These are phyloP conservation scores for Salix suchowensis DNA, from an alignment of 345 rosid genomes.

Conservation along the genomic window DNA sequence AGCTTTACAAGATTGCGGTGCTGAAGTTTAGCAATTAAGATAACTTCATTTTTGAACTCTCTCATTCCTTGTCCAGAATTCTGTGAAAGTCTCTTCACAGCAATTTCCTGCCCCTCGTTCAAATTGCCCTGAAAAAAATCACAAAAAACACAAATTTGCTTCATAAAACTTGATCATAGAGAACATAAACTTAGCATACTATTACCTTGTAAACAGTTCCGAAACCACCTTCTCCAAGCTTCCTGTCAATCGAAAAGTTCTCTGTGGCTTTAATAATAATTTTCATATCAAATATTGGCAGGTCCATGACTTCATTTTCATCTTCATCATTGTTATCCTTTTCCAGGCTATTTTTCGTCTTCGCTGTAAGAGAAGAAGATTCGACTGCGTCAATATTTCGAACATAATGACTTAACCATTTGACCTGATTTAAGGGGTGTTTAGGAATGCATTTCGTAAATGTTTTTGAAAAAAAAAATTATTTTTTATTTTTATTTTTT, in stretches of 20 bases:
- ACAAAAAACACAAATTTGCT: background rate
- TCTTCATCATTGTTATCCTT: background rate
- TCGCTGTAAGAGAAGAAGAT: background rate
- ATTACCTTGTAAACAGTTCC: background rate
- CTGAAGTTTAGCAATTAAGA: constrained; percentile 43
- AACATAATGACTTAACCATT: background rate
- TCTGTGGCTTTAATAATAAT: background rate
- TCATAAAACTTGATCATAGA: constrained; percentile 14
- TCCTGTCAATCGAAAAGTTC: background rate
- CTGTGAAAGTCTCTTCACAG: constrained; percentile 45
- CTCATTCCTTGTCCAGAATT: constrained; percentile 39
- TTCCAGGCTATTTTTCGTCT: background rate
- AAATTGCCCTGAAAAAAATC: constrained; percentile 28
- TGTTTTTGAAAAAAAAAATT: too few species aligned
- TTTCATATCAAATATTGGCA: background rate
- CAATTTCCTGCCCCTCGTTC: constrained; percentile 41
- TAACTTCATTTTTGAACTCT: constrained; percentile 29
- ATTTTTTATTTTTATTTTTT: too few species aligned
- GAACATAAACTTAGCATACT: background rate
- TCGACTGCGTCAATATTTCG: background rate
- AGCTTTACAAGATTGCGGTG: constrained; percentile 49
- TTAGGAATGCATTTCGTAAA: too few species aligned
- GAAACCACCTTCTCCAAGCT: constrained; percentile 8
- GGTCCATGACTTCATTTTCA: background rate
- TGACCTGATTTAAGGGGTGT: too few species aligned